Evolutionary conservation across 208 protist species (phyloP), one percentile per base, ranked within the genome.

Genomic region (Trypanosoma theileri): DNA sequence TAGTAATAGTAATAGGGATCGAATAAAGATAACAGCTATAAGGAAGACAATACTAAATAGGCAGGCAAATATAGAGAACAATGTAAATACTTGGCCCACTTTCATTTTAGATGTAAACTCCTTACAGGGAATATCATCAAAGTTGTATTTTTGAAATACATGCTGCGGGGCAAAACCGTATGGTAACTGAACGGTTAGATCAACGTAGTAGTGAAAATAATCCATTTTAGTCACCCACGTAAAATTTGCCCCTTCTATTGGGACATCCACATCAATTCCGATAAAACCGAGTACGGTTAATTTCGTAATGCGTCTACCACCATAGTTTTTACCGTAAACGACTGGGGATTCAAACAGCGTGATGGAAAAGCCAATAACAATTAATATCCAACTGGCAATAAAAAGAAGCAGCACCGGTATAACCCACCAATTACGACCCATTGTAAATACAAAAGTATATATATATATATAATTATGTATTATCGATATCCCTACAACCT

Each of bases 91-190:
- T 56, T 87, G 78, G 54, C 77, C 54, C 17, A 58, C 60, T 51
- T 79, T 81, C 14, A 81, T 67, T 17, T 71, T 56, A 13, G 42
- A 62, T 4, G 59, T 41, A 72, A 77, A 87, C 66, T 79, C 72
- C 16, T 74, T 68, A 61, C 82, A 87, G 2, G 78, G 82, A 42
- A 87, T 59, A 64, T 87, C 82, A 65, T 87, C 69, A 16, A 77
- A 46, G 54, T 71, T 76, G 61, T 84, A 87, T 45, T 59, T 56
- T 52, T 82, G 61, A 10, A 41, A 57, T 48, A 87, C 79, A 40
- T 57, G 40, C 59, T 83, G 75, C 17, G 62, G 66, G 9, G 26
- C 24, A 45, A 61, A 73, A 10, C 61, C 66, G 69, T 84, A 84
- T 10, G 77, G 78, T 45, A 81, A 66, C 17, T 50, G 64, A 14